Percentiles rank a stretch among this genome's conserved stretches.
Conservation (phyloP, 805 yeast species). For the Yamadazyma paraphyllophila region DNA sequence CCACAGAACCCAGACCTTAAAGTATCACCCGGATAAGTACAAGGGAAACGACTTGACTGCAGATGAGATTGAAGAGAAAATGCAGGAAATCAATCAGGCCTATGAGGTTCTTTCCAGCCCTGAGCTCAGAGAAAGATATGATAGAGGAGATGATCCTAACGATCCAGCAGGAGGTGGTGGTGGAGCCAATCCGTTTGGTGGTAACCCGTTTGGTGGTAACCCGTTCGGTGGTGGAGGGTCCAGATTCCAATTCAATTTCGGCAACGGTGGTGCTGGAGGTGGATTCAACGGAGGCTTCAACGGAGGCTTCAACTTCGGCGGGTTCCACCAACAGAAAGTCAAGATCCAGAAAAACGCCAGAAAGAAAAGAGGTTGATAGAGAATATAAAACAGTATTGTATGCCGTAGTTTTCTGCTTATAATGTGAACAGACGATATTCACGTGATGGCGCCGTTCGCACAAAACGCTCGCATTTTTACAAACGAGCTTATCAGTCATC, state of each 20-base stretch:
- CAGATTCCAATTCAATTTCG: slow-evolving; percentile 15
- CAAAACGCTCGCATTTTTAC: background rate
- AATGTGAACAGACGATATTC: no score
- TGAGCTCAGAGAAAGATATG: slow-evolving; percentile 64
- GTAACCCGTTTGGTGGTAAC: slow-evolving; percentile 4
- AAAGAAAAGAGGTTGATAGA: slow-evolving; percentile 3
- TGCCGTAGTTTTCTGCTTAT: no score
- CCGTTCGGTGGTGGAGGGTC: slow-evolving; percentile 12
- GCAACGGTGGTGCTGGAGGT: slow-evolving; percentile 3
- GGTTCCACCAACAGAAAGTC: slow-evolving; percentile 12
- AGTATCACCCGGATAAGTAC: slow-evolving; percentile 91
- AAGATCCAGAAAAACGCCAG: slow-evolving; percentile 17
- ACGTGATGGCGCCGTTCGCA: no score
- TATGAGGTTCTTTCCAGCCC: slow-evolving; percentile 78
- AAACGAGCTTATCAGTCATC: background rate
- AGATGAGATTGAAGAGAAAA: slow-evolving; percentile 72
- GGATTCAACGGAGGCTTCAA: slow-evolving; percentile 6
- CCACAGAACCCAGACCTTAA: slow-evolving; percentile 71
- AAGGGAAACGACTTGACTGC: slow-evolving; percentile 60
- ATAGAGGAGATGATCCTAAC: slow-evolving; percentile 56
- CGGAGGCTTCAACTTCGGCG: slow-evolving; percentile 13
- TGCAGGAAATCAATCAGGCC: slow-evolving; percentile 92
- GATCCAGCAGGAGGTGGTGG: slow-evolving; percentile 28
- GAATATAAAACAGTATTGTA: background rate
- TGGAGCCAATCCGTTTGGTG: slow-evolving; percentile 3